Base-by-base conservation (phyloP, 257 asterid species). In the Salvia hispanica region DNA sequence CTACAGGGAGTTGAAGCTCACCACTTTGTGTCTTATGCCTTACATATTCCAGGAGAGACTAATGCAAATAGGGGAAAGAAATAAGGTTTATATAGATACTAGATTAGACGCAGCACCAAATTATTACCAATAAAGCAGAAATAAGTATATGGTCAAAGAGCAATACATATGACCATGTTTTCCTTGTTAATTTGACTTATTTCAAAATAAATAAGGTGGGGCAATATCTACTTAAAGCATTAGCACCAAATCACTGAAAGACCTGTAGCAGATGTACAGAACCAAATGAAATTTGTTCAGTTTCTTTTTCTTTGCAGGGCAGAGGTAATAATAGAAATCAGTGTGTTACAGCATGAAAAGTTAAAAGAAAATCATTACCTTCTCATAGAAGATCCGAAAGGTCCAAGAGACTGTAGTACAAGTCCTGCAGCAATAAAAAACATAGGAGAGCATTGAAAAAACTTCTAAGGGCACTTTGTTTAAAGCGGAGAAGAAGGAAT, bases 401-500 rank as follows among this genome's bases (percentile, higher is more conserved):
- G 98, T 90, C 98, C 97, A 93, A 21, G 96, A 93, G 67, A 93
- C 95, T 40, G 98, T 93, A 54, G 97, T 90, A 76, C 98, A 93
- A 65, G 98, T 90, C 96, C 97, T 93, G 95, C 69, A 73, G 15
- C 64, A 66, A 66, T 51, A 57, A 54, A 40, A 71, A 50, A 14
- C 28, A 58, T 64, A 71, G 62, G 51, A 15, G 50, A 40, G 33
- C 6, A 4, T 42, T 40, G 46, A 67, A 61, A 12, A 16, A n/a
- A n/a, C n/a, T n/a, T n/a, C n/a, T n/a, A n/a, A n/a, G n/a, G n/a
- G n/a, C n/a, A n/a, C n/a, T n/a, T n/a, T n/a, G n/a, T n/a, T n/a
- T n/a, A n/a, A n/a, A n/a, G n/a, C n/a, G n/a, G n/a, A n/a, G n/a
- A n/a, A n/a, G n/a, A n/a, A n/a, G 72, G 50, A 25, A 25, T 25